phyloP scores from a whole-genome alignment of 345 rosid genomes.

The Citrus glauca region DNA sequence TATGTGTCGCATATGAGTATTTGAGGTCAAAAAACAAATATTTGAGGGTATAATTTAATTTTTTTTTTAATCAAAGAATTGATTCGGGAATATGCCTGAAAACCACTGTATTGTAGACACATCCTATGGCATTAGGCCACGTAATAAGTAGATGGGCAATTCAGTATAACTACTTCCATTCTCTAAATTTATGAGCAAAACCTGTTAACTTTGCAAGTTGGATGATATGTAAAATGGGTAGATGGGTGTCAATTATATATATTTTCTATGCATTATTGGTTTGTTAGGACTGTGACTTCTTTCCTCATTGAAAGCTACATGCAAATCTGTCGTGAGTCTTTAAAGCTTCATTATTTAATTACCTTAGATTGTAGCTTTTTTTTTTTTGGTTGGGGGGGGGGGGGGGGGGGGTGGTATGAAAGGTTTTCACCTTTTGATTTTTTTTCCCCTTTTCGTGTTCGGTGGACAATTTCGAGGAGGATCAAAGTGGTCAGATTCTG shows the following conservation, averaged over 20 bases:
- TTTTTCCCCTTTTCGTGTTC: neutral
- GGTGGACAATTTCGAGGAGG: neutral
- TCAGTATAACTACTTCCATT: conserved; percentile 13
- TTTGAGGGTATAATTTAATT: too few relatives aligned
- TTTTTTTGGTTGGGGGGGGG: too few relatives aligned
- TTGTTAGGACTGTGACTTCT: neutral
- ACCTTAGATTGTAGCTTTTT: neutral
- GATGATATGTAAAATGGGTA: conserved; percentile 6
- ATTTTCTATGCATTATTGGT: neutral
- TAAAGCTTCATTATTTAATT: conserved; percentile 7
- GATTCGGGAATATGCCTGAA: too few relatives aligned
- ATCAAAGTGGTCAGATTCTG: conserved; percentile 22
- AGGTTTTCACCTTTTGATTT: neutral
- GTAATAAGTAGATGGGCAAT: neutral
- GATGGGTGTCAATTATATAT: conserved; percentile 29
- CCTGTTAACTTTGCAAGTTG: conserved; percentile 5
- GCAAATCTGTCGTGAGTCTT: conserved; percentile 16
- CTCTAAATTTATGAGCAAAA: conserved; percentile 19
- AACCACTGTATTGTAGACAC: too few relatives aligned
- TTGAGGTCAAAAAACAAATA: too few relatives aligned
- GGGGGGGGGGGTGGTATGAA: neutral
- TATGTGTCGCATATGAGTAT: too few relatives aligned
- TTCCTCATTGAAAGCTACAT: conserved; percentile 28
- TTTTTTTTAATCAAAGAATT: too few relatives aligned
- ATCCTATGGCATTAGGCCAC: too few relatives aligned